phyloP scores from a whole-genome alignment of 176 grass and related monocot species.

The Cenchrus fungigraminus region DNA sequence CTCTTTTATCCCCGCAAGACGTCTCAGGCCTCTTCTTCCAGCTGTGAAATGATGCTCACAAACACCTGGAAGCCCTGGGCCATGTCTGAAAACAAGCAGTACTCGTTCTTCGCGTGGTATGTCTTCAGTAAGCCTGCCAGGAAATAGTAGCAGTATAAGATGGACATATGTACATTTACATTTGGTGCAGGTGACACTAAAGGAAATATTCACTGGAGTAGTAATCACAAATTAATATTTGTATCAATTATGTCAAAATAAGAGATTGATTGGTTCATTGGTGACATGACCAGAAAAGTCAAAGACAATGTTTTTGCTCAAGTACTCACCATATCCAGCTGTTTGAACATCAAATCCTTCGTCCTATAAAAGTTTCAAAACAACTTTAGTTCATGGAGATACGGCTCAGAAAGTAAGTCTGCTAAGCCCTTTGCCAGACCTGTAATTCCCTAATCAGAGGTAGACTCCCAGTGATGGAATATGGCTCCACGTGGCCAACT shows the following conservation, averaged over 20 bases:
- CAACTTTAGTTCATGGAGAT: constrained; percentile 41
- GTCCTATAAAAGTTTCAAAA: constrained; percentile 57
- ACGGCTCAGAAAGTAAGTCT: background rate
- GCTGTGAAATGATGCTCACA: constrained; percentile 86
- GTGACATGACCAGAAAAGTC: background rate
- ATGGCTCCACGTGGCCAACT: constrained; percentile 76
- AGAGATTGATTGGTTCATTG: background rate
- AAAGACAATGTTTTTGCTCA: background rate
- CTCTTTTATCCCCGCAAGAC: background rate
- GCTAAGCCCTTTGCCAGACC: constrained; percentile 43
- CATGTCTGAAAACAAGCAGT: constrained; percentile 93
- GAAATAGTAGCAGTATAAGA: constrained; percentile 5
- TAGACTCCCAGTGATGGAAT: constrained; percentile 90
- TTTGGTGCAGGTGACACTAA: background rate
- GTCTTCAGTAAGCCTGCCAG: constrained; percentile 77
- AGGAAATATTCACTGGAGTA: background rate
- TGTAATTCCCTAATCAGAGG: constrained; percentile 93
- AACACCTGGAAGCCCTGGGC: constrained; percentile 85
- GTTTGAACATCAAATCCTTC: constrained; percentile 99
- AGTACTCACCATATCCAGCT: constrained; percentile 76
- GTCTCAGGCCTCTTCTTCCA: constrained; percentile 61
- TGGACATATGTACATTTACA: constrained; percentile 25
- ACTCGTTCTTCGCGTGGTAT: constrained; percentile 94
- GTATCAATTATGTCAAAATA: constrained; percentile 1
- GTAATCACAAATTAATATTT: background rate